Evolutionary conservation across 768 basidiomycete genomes (phyloP).

Genomic region (Mycena polygramma): DNA sequence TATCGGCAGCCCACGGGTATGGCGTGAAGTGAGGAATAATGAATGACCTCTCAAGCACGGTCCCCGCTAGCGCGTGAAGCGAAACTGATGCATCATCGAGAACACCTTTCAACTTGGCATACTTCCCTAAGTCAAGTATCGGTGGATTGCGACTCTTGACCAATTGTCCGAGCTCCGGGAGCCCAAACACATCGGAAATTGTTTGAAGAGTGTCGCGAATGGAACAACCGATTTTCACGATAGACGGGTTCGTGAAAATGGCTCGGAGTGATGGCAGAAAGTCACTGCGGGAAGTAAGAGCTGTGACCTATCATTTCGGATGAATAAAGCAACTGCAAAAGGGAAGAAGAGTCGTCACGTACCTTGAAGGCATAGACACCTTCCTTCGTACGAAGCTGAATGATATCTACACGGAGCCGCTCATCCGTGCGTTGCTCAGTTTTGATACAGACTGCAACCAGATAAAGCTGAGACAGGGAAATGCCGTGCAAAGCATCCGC

Average conservation of each 20-base stretch:
- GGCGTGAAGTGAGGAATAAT: background rate
- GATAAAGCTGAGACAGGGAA: constrained; percentile 21
- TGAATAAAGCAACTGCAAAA: background rate
- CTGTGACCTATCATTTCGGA: background rate
- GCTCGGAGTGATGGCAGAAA: constrained; percentile 8
- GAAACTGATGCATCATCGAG: background rate
- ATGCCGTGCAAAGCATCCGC: background rate
- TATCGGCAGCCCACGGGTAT: background rate
- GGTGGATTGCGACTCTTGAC: background rate
- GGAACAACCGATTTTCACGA: constrained; percentile 16
- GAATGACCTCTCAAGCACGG: background rate
- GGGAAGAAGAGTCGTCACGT: background rate
- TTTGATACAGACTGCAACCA: constrained; percentile 7
- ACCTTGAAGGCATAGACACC: constrained; percentile 8
- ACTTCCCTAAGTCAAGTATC: constrained; percentile 13
- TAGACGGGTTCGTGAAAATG: constrained; percentile 14
- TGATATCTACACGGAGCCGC: background rate
- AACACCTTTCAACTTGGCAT: constrained; percentile 5
- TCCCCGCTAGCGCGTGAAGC: constrained; percentile 6
- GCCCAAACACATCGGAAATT: constrained; percentile 1
- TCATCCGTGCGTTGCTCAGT: background rate
- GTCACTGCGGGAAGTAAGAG: background rate
- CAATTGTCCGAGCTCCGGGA: background rate
- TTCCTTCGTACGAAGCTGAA: constrained; percentile 8
- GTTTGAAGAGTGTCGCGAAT: background rate